phyloP scores from a whole-genome alignment of 2,329 filamentous ascomycete genomes.

The Cryphonectria japonica region DNA sequence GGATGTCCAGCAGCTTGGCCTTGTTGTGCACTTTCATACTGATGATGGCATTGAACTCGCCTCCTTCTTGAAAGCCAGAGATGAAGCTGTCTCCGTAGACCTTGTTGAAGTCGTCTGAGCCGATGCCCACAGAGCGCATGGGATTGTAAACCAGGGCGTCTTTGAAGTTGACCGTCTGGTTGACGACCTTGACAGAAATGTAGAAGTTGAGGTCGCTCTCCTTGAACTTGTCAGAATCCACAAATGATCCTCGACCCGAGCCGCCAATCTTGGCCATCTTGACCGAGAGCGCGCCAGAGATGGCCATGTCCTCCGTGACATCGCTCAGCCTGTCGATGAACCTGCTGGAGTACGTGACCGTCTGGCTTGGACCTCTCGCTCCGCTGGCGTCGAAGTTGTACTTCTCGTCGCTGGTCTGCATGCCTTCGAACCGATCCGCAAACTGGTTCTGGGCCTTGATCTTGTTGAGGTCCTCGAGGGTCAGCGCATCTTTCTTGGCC shows the following conservation, averaged over 20 bases:
- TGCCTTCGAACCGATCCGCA: slow-evolving; percentile 6
- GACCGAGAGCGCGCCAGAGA: slow-evolving; percentile 1
- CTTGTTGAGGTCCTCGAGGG: slow-evolving; percentile 4
- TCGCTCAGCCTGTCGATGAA: slow-evolving; percentile 10
- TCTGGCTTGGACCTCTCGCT: not conserved
- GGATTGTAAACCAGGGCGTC: slow-evolving; percentile 9
- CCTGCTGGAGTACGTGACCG: slow-evolving; percentile 6
- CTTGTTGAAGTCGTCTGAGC: slow-evolving; percentile 8
- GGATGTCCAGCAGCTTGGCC: slow-evolving; percentile 5
- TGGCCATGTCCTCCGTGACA: slow-evolving; percentile 6
- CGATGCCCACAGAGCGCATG: slow-evolving; percentile 5
- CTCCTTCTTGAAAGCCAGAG: slow-evolving; percentile 8
- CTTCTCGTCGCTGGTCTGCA: not conserved
- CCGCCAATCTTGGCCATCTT: slow-evolving; percentile 14
- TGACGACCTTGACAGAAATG: slow-evolving; percentile 7
- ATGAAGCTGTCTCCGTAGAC: slow-evolving; percentile 7
- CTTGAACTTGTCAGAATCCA: slow-evolving; percentile 11
- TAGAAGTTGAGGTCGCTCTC: slow-evolving; percentile 13
- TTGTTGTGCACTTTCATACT: slow-evolving; percentile 11
- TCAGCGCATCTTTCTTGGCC: not conserved
- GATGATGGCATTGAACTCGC: slow-evolving; percentile 12
- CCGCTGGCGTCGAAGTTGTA: slow-evolving; percentile 5
- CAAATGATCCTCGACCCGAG: slow-evolving; percentile 2
- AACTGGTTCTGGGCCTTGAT: slow-evolving; percentile 5
- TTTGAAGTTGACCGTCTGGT: slow-evolving; percentile 9